These are phyloP conservation scores for Chaetomiaceae sp. DNA, from an alignment of 2,329 filamentous ascomycete genomes.

Conservation along the genomic window DNA sequence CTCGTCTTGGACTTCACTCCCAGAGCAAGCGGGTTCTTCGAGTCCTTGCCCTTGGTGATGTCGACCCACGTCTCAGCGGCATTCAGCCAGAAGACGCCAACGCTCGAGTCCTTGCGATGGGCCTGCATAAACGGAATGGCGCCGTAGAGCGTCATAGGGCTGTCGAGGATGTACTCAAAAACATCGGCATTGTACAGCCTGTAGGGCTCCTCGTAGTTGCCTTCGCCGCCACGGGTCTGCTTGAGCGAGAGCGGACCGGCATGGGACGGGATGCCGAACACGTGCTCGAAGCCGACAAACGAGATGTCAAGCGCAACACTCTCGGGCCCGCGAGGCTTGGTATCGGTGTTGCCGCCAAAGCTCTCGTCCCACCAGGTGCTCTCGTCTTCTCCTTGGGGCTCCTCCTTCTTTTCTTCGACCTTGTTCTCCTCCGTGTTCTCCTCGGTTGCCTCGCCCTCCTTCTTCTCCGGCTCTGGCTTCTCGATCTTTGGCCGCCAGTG, in stretches of 20 bases:
- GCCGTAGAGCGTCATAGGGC: conserved; percentile 98
- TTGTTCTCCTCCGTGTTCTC: conserved; percentile 43
- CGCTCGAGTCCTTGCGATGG: conserved; percentile 85
- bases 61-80: conserved; percentile 97
- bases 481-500: conserved; percentile 91
- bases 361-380: conserved; percentile 97
- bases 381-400: conserved; percentile 59
- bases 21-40: conserved; percentile 70
- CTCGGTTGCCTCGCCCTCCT: conserved; percentile 47
- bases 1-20: conserved; percentile 62
- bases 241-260: conserved; percentile 81
- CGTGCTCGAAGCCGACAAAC: conserved; percentile 85
- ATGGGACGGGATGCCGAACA: conserved; percentile 92
- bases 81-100: conserved; percentile 97
- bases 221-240: conserved; percentile 81
- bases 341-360: conserved; percentile 92
- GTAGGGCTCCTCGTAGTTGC: conserved; percentile 83
- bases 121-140: conserved; percentile 97
- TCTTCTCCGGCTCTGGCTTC: conserved; percentile 42
- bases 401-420: conserved; percentile 41
- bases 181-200: conserved; percentile 94
- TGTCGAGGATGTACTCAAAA: conserved; percentile 95
- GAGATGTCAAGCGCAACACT: conserved; percentile 86
- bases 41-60: conserved; percentile 71
- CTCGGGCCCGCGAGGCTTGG: conserved; percentile 91